Percentiles rank a stretch among this genome's conserved stretches.
Conservation (phyloP, 139 green algal genomes). For the Desmodesmus armatus region DNA sequence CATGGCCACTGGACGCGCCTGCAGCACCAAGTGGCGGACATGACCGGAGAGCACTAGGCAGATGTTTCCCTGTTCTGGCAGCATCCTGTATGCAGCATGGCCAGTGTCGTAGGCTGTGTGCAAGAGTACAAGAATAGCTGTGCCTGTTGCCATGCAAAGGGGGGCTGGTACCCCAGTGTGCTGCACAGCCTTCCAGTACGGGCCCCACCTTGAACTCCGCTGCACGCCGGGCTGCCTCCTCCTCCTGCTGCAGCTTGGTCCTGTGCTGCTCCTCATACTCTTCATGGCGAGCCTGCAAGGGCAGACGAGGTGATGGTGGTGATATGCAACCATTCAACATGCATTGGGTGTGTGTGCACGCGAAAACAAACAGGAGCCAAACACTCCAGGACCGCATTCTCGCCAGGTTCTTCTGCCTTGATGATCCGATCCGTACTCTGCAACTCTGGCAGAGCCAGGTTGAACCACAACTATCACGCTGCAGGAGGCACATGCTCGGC, state of each 20-base stretch:
- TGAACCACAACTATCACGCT: too few species aligned
- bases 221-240: conserved; percentile 52
- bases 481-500: background rate
- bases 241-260: conserved; percentile 50
- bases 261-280: conserved; percentile 39
- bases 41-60: background rate
- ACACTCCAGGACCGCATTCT: too few species aligned
- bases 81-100: background rate
- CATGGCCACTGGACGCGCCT: conserved; percentile 60
- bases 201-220: conserved; percentile 68
- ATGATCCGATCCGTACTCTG: too few species aligned
- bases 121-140: too few species aligned
- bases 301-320: too few species aligned
- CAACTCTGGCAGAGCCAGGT: background rate
- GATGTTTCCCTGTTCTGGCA: background rate
- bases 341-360: too few species aligned
- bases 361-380: too few species aligned
- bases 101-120: background rate
- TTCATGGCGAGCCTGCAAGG: conserved; percentile 47
- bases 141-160: too few species aligned
- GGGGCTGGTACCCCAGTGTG: too few species aligned
- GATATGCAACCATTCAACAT: too few species aligned
- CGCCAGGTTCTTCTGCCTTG: too few species aligned
- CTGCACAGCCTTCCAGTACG: background rate
- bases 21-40: too few species aligned